Base-by-base conservation (phyloP, 148 eudicot species). In the Linanthus parryae region DNA sequence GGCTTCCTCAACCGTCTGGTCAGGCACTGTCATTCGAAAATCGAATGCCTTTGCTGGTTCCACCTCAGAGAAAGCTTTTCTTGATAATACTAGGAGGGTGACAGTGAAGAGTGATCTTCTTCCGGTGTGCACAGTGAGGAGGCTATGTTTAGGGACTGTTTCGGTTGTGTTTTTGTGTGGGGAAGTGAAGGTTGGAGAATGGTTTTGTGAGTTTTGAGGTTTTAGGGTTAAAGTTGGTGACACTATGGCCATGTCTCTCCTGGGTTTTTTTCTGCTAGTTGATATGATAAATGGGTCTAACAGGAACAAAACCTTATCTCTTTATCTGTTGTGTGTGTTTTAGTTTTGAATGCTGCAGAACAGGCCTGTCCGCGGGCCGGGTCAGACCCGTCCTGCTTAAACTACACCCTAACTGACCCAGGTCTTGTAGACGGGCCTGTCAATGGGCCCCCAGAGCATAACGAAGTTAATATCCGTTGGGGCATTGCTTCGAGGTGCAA, bases 1-100 rank as follows among this genome's bases (percentile, higher is more conserved):
- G n/a, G 56, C 64, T 42, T 60, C 56, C 48, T 39, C 64, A 3
- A 34, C 48, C 15, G 56, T 60, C 48, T 60, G 64, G 8, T 60
- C 64, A 2, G 56, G 56, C 14, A 19, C 47, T 12, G 35, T 31
- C 10, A 60, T 41, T 5, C 48, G 35, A 2, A 60, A 21, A 15
- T 60, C 64, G 16, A 60, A 42, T 7, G 64, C 64, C n/a, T 29
- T 29, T 0, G 49, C 55, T 1, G 10, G 24, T 34, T 15, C 13
- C 1, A 18, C 12, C 24, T 58, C 13, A 26, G 37, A 12, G 26
- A 58, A 10, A 2, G 21, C 11, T 31, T 44, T 7, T 37, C 33
- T 50, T 12, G 39, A 8, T 14, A 50, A 12, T 12, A 50, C n/a
- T n/a, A n/a, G 25, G 15, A 50, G 25, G 8, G 54, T 18, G 6